Percentiles rank a stretch among this genome's conserved stretches.
These are phyloP conservation scores for Axilococcus clingmanii DNA, from an alignment of 139 green algal species.

Conservation along the genomic window DNA sequence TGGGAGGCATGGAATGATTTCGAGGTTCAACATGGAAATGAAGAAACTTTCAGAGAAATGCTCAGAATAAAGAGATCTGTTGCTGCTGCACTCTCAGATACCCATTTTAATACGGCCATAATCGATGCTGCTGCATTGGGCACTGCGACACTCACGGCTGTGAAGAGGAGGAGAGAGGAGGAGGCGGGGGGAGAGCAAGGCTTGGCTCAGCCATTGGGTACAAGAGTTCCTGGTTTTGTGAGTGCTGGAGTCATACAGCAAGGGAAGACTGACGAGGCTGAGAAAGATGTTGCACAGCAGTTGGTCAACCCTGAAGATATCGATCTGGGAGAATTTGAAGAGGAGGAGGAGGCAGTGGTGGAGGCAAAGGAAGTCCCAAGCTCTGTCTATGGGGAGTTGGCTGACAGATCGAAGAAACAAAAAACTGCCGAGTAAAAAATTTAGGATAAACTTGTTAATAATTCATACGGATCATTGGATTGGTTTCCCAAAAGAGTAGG, in stretches of 20 bases:
- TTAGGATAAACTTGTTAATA: neutral
- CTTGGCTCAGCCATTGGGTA: constrained; percentile 12
- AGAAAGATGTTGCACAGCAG: constrained; percentile 1
- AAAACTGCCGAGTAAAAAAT: neutral
- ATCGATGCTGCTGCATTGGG: constrained; percentile 46
- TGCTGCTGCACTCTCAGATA: constrained; percentile 63
- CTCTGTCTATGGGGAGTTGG: constrained; percentile 57
- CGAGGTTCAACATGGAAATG: constrained; percentile 83
- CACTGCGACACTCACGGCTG: neutral
- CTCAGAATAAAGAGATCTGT: constrained; percentile 90
- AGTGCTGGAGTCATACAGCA: constrained; percentile 63
- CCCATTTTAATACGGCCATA: constrained; percentile 74
- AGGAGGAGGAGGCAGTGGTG: constrained; percentile 44
- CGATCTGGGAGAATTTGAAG: constrained; percentile 65
- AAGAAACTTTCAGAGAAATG: constrained; percentile 99
- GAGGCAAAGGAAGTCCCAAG: constrained; percentile 67
- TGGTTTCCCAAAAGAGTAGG: neutral
- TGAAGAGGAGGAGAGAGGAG: constrained; percentile 35
- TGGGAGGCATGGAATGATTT: constrained; percentile 94
- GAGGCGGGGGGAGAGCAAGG: constrained; percentile 74
- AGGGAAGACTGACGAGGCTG: constrained; percentile 4
- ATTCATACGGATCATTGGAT: neutral
- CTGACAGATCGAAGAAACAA: neutral
- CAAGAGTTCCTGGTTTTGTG: constrained; percentile 68
- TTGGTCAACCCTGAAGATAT: constrained; percentile 86